Conservation (phyloP, 2,329 filamentous ascomycete species). For the Polychaeton citri region DNA sequence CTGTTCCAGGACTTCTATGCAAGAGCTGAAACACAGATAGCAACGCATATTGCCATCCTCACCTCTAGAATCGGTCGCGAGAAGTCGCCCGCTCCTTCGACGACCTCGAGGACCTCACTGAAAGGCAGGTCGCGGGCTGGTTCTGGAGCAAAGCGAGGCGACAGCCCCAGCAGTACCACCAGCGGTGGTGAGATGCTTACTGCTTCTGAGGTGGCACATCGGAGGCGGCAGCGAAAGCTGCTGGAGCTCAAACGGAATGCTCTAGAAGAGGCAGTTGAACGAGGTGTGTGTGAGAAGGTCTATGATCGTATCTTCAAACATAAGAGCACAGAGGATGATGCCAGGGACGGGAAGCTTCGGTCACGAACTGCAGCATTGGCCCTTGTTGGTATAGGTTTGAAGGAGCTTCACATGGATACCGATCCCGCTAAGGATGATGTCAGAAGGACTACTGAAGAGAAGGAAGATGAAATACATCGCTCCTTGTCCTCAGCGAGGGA, state of each 20-base stretch:
- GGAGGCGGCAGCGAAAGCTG: constrained; percentile 62
- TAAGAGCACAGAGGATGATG: constrained; percentile 81
- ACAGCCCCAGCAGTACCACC: constrained; percentile 29
- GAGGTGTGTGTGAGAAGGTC: constrained; percentile 38
- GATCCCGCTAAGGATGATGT: constrained; percentile 43
- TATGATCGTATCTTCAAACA: constrained; percentile 88
- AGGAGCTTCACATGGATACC: constrained; percentile 69
- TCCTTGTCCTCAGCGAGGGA: constrained; percentile 55
- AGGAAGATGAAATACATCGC: constrained; percentile 53
- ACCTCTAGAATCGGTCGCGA: constrained; percentile 62
- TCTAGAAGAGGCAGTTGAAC: constrained; percentile 84
- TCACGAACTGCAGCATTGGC: constrained; percentile 85
- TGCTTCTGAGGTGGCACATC: constrained; percentile 64
- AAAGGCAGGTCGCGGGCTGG: constrained; percentile 27
- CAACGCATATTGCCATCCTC: constrained; percentile 72
- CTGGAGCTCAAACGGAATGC: constrained; percentile 64
- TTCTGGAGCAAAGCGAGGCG: constrained; percentile 23
- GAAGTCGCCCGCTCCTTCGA: constrained; percentile 44
- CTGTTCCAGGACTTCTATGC: constrained; percentile 92
- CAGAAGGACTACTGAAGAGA: constrained; percentile 39
- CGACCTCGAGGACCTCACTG: constrained; percentile 17
- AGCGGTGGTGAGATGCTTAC: constrained; percentile 61
- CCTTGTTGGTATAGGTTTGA: constrained; percentile 80
- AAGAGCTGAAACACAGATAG: constrained; percentile 66
- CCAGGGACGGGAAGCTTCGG: constrained; percentile 82